Evolutionary conservation across 2,329 filamentous ascomycete genomes (phyloP), one percentile per base, ranked within the genome.

Genomic region (Parafenestella ontariensis): DNA sequence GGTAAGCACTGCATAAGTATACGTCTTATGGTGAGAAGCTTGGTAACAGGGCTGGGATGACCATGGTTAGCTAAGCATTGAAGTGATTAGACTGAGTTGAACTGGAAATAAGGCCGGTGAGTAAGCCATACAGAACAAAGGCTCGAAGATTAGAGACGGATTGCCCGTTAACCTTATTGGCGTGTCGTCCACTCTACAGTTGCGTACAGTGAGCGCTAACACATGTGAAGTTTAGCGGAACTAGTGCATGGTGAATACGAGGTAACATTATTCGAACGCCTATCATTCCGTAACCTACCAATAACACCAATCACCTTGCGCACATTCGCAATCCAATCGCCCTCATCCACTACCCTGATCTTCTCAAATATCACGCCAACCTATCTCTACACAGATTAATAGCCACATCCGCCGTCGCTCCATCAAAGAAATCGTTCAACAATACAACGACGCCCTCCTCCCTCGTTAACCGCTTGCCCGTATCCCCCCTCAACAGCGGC

Each of bases 361-460:
- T 21, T 39, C 6, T 13, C 24, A 5, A 20, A 42, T 5, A 3
- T n/a, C 17, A 67, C 8, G 54, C 57, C 59, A 81, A 48, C 54
- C 79, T 69, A 56, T 77, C 68, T 46, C 61, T 64, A 57, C 75
- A 78, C 59, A 80, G 62, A 54, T 72, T 66, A 51, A 82, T 69
- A 6, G 76, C 77, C 5, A 81, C 75, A 71, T 83, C 79, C 3
- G 77, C 77, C 18, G 80, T 82, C 20, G 73, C 81, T 0, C 81
- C 81, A 59, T 83, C 81, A 41, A 83, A 75, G 56, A 82, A 83
- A 53, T 83, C 82, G 70, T 84, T 83, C 54, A 73, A 13, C 71
- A 83, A 74, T 17, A 81, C 68, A 3, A 82, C 78, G 0, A 83
- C 74, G 2, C 78, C 64, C 42, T 77, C 68, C n/a, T 78, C 75